Base-by-base conservation (phyloP, 441 rosid genomes). In the Pelargonium citronellum region DNA sequence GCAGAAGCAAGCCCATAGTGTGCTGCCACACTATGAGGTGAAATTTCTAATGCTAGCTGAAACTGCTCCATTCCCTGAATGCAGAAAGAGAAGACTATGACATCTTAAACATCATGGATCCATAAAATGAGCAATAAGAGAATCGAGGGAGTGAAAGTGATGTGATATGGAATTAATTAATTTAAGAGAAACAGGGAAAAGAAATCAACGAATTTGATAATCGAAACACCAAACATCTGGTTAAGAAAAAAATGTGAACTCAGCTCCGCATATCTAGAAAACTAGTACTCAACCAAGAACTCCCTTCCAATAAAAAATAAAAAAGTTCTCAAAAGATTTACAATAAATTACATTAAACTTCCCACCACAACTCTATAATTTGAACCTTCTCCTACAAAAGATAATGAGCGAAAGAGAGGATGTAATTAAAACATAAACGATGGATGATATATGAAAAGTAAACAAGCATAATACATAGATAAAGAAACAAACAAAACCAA, bases 1-100 rank as follows among this genome's bases (percentile, higher is more conserved):
- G 91, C 96, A 80, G 95, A 85, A 66, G 95, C 94, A 75, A 90
- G 85, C 70, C 99, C 97, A 76, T 87, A 86, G 78, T 79, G 86
- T 77, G 89, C 96, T 68, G 98, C 80, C 61, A 89, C 75, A 82
- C 88, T 87, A 73, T 84, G 83, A 73, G 95, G 91, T 64, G 92
- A 82, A 68, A 91, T 84, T 79, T 89, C 82, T 63, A 92, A 71
- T 49, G 96, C 96, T 81, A 78, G 86, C 79, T 73, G 89, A 87
- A 87, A 92, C 46, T 82, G 89, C 71, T 95, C 99, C 75, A 92
- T 79, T 73, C 89, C 97, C 97, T 95, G 75, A 37, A 66, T 22
- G 76, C 15, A 75, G 44, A 79, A 75, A 77, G 71, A 86, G 75
- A 73, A 66, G 4, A 63, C 22, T 37, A 72, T 69, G 71, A 71